Evolutionary conservation across 1,284 basidiomycete species (phyloP).

Genomic region (Naganishia liquefaciens): DNA sequence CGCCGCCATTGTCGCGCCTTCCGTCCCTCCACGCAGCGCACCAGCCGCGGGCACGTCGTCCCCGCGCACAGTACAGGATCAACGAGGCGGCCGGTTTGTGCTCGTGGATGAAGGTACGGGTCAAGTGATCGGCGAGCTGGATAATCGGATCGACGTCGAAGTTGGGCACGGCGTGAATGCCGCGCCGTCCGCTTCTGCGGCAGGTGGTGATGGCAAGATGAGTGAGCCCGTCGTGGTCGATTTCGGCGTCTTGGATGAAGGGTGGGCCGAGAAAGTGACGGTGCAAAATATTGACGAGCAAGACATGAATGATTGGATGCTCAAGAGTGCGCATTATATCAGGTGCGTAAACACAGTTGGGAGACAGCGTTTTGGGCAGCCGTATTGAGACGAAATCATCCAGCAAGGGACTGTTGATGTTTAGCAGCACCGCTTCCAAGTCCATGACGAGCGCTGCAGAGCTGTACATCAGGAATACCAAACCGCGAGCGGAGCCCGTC

Average conservation of each 20-base stretch:
- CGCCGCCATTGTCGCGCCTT: slow-evolving; percentile 7
- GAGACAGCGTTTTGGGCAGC: background rate
- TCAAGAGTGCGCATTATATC: slow-evolving; percentile 66
- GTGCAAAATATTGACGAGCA: slow-evolving; percentile 65
- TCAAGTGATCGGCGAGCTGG: slow-evolving; percentile 71
- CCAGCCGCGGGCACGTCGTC: background rate
- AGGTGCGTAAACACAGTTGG: slow-evolving; percentile 60
- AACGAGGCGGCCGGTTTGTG: slow-evolving; percentile 66
- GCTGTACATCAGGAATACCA: slow-evolving; percentile 64
- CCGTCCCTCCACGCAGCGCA: slow-evolving; percentile 32
- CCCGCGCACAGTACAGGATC: slow-evolving; percentile 53
- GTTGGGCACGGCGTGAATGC: slow-evolving; percentile 61
- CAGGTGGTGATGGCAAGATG: slow-evolving; percentile 56
- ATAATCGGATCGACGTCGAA: slow-evolving; percentile 61
- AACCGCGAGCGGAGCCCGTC: slow-evolving; percentile 59
- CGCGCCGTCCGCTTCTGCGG: slow-evolving; percentile 33
- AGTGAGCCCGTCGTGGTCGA: slow-evolving; percentile 72
- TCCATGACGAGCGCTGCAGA: slow-evolving; percentile 66
- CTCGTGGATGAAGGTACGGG: slow-evolving; percentile 73
- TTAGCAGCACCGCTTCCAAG: slow-evolving; percentile 65
- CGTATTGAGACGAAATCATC: background rate
- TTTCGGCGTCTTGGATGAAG: slow-evolving; percentile 59
- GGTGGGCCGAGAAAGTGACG: slow-evolving; percentile 48
- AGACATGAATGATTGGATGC: slow-evolving; percentile 66
- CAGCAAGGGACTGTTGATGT: slow-evolving; percentile 68